These are phyloP conservation scores for Penicillium lividum DNA, from an alignment of 495 filamentous ascomycete genomes.

Conservation along the genomic window DNA sequence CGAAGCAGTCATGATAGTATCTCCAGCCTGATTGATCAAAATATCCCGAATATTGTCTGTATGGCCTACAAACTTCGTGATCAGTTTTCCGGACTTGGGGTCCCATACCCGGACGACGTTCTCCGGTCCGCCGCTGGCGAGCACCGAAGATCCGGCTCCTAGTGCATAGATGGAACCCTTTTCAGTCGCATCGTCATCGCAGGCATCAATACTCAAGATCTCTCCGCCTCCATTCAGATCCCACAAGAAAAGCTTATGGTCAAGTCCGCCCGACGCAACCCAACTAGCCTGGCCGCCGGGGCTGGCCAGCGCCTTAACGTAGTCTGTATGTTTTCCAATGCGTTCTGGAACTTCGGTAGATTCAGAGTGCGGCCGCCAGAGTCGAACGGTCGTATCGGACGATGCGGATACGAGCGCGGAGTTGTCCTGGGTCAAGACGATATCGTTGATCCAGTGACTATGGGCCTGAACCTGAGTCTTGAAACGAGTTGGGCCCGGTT, in stretches of 20 bases:
- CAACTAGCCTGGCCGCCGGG: slow-evolving; percentile 71
- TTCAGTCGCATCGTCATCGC: slow-evolving; percentile 73
- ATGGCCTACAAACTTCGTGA: slow-evolving; percentile 98
- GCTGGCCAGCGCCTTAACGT: slow-evolving; percentile 90
- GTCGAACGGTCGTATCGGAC: slow-evolving; percentile 90
- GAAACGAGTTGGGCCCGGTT: slow-evolving; percentile 60
- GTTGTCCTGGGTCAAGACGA: slow-evolving; percentile 81
- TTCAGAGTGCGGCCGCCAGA: slow-evolving; percentile 86
- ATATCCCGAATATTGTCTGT: slow-evolving; percentile 93
- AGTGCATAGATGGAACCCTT: slow-evolving; percentile 97
- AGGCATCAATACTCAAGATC: slow-evolving; percentile 79
- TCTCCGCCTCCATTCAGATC: slow-evolving; percentile 86
- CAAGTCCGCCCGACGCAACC: slow-evolving; percentile 95
- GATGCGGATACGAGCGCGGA: slow-evolving; percentile 88
- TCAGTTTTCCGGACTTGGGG: slow-evolving; percentile 79
- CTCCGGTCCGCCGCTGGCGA: slow-evolving; percentile 93
- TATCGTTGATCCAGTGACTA: slow-evolving; percentile 98
- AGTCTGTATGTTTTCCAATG: slow-evolving; percentile 92
- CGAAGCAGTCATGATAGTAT: slow-evolving; percentile 91
- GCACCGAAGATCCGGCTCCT: slow-evolving; percentile 67
- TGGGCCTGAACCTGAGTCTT: slow-evolving; percentile 93
- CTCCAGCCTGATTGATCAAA: slow-evolving; percentile 81
- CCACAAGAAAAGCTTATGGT: slow-evolving; percentile 90
- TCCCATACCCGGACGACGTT: slow-evolving; percentile 95
- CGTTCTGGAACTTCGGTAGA: slow-evolving; percentile 68